Conservation (phyloP, 768 basidiomycete species). For the Strobilomyces echinocephalus region DNA sequence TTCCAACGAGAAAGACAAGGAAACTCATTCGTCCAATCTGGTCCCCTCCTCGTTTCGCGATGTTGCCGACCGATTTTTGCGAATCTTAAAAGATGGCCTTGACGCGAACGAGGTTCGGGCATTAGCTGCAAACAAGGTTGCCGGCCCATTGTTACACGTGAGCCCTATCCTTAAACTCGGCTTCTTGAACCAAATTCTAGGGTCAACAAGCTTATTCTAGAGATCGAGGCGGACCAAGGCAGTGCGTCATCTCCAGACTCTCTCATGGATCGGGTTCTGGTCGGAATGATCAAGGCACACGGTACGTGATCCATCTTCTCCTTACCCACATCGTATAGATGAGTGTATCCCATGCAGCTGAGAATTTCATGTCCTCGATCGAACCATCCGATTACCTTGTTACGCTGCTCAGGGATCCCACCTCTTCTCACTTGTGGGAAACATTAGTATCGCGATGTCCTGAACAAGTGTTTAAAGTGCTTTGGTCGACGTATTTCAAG, state of each 20-base stretch:
- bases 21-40: slow-evolving; percentile 20
- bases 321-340: not conserved
- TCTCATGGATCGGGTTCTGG: slow-evolving; percentile 76
- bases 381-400: slow-evolving; percentile 74
- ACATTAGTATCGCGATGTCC: slow-evolving; percentile 65
- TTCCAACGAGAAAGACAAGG: slow-evolving; percentile 38
- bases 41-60: slow-evolving; percentile 48
- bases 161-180: slow-evolving; percentile 12
- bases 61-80: slow-evolving; percentile 45
- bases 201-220: slow-evolving; percentile 62
- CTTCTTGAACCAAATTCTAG: slow-evolving; percentile 6
- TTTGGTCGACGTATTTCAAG: slow-evolving; percentile 79
- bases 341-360: slow-evolving; percentile 30
- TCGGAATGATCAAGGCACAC: slow-evolving; percentile 64
- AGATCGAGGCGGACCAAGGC: slow-evolving; percentile 70
- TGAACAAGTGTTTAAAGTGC: slow-evolving; percentile 48
- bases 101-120: slow-evolving; percentile 72
- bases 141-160: slow-evolving; percentile 74
- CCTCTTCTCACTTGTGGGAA: slow-evolving; percentile 89
- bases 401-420: slow-evolving; percentile 78
- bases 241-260: slow-evolving; percentile 58
- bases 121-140: slow-evolving; percentile 69
- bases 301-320: slow-evolving; percentile 40
- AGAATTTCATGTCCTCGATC: slow-evolving; percentile 31
- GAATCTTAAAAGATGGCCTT: slow-evolving; percentile 46